Percentiles rank a stretch among this genome's conserved stretches.
Evolutionary conservation across 1,284 basidiomycete genomes (phyloP).

Genomic region (Melampsora larici-populina): DNA sequence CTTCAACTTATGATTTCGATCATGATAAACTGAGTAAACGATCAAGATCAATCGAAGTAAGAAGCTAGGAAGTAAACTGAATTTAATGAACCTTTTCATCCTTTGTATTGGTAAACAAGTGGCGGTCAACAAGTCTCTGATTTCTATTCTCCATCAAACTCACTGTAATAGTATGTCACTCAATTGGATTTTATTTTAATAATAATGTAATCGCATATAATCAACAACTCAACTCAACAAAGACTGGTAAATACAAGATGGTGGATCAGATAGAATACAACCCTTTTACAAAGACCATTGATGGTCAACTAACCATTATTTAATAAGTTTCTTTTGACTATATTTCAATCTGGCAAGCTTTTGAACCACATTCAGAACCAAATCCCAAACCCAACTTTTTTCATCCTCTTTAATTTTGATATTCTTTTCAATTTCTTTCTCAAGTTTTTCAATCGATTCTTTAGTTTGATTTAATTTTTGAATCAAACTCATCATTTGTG

Average conservation of each 20-base stretch:
- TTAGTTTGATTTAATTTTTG: neutral
- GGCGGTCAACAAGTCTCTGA: too few species aligned
- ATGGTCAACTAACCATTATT: too few species aligned
- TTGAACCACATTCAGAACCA: neutral
- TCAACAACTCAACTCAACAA: too few species aligned
- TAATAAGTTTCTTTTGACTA: neutral
- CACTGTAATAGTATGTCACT: too few species aligned
- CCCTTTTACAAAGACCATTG: too few species aligned
- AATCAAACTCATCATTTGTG: too few species aligned
- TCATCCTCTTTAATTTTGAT: neutral
- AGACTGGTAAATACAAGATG: too few species aligned
- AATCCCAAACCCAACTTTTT: neutral
- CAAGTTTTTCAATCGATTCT: neutral
- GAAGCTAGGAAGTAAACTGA: conserved; percentile 59
- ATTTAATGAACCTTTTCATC: neutral
- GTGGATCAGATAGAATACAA: too few species aligned
- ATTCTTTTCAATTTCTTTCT: neutral
- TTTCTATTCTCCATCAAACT: too few species aligned
- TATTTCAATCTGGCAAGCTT: neutral
- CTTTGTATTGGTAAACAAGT: too few species aligned
- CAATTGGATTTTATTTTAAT: too few species aligned
- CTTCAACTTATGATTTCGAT: conserved; percentile 73
- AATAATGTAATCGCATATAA: too few species aligned
- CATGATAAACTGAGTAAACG: conserved; percentile 82
- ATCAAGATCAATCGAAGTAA: conserved; percentile 68